Evolutionary conservation across 2,329 filamentous ascomycete species (phyloP), one percentile per base, ranked within the genome.

Genomic region (Talaromyces sp.): DNA sequence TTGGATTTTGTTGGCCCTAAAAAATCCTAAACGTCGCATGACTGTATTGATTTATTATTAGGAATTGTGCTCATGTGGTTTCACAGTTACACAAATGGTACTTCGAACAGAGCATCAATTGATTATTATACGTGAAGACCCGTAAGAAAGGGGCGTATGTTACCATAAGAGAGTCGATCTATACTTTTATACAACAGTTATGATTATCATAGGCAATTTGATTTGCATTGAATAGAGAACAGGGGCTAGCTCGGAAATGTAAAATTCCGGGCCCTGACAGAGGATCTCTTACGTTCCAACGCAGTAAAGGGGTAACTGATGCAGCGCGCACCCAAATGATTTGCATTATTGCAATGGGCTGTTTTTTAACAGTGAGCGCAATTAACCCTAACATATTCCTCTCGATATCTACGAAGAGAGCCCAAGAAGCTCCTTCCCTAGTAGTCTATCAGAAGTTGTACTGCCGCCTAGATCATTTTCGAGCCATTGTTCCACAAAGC

Each of bases 361-460:
- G 35, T 38, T 35, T 35, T 27, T 38, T n/a, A 38, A 7, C 35
- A 8, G 14, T 38, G 14, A n/a, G 7, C 35, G 35, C 6, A 17
- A 38, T 35, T 38, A 38, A n/a, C 6, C 14, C 76, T 75, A 2
- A 76, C 77, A 61, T 79, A 76, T 32, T 66, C 70, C 21, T 49
- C 43, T 49, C 7, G 24, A 49, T 11, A 24, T 26, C 19, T 2
- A n/a, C 24, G 10, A 11, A 26, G n/a, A 21, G 14, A 11, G 10
- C 4, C 5, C 4, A n/a, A 50, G 19, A 38, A 38, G 7, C 14
- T 38, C 17, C 8, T n/a, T 31, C 41, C 14, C 5, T 13, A 10
- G 19, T 24, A 50, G 43, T 26, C 10, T 50, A 17, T 26, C 24
- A 50, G 19, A 50, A 24, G 19, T 24, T 50, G 11, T 24, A 7